These are phyloP conservation scores for Phytopythium litorale DNA, from an alignment of 352 stramenopile species.

Conservation along the genomic window DNA sequence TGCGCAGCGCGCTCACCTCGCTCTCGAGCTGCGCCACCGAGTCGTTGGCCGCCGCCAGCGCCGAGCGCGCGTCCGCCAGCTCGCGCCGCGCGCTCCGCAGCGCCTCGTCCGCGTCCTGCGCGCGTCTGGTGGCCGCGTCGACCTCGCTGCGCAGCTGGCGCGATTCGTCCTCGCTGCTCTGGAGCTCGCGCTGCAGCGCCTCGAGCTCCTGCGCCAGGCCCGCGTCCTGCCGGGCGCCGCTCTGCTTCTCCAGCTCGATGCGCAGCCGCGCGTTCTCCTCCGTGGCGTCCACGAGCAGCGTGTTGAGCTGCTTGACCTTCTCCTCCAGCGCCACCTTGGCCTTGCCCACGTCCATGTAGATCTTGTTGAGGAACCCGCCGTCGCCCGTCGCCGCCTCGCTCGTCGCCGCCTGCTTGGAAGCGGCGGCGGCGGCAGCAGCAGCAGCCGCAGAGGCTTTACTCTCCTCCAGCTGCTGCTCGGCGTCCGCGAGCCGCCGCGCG, in stretches of 20 bases:
- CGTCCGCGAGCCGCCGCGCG: constrained; percentile 22
- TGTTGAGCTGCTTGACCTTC: constrained; percentile 57
- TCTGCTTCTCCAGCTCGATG: constrained; percentile 21
- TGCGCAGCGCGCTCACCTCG: constrained; percentile 26
- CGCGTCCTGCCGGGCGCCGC: constrained; percentile 7
- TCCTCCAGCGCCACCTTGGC: constrained; percentile 71
- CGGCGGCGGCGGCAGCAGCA: neutral
- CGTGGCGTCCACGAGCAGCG: constrained; percentile 34
- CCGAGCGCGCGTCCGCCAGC: constrained; percentile 18
- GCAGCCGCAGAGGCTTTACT: neutral
- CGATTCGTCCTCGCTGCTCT: neutral
- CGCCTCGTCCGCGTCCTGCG: constrained; percentile 4
- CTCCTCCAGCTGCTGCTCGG: neutral
- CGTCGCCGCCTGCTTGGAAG: constrained; percentile 10
- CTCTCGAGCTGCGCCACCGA: constrained; percentile 34
- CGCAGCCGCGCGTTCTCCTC: constrained; percentile 51
- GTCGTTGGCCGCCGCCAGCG: constrained; percentile 30
- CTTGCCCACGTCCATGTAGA: constrained; percentile 76
- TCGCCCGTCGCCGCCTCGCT: constrained; percentile 3
- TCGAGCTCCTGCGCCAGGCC: constrained; percentile 13
- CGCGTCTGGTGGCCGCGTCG: constrained; percentile 18
- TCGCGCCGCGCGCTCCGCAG: constrained; percentile 18
- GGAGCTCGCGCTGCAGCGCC: constrained; percentile 17
- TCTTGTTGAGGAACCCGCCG: constrained; percentile 70
- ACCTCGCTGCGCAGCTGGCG: constrained; percentile 18